Evolutionary conservation across 306 rosid species (phyloP), one percentile per base, ranked within the genome.

Genomic region (Purshia tridentata): DNA sequence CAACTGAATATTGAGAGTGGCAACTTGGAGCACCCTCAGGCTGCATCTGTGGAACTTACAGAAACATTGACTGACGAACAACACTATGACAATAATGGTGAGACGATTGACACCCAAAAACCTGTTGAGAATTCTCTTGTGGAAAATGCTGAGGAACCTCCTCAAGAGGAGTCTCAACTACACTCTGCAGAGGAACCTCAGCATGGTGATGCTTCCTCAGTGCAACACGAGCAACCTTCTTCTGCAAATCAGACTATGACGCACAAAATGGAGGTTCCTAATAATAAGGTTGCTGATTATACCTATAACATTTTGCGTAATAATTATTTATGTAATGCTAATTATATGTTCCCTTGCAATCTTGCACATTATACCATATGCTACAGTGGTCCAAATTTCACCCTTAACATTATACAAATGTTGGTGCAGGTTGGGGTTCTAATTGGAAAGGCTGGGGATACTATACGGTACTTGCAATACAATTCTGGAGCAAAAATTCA

Each of bases 381-480:
- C 63, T 52, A 57, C 50, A 53, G 10, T 54, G 53, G 53, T 65
- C 51, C 40, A 40, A 52, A 15, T 19, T 9, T 0, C 11, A 13
- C 41, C 19, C 20, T 41, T 70, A 12, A 41, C 7, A 50, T 74
- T 65, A 16, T 53, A 37, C 42, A 68, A 51, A 39, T 78, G 67
- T 40, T 67, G n/a, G 39, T 81, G 77, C 87, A 95, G 99, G 99
- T 95, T 73, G 99, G 99, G 51, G 99, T 91, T 82, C 96, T 95
- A 48, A 95, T 95, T 83, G 99, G 99, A 58, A 95, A 95, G 86
- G 88, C 99, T 29, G 99, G 99, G 62, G 99, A 95, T 76, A 95
- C 99, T 6, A 91, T 95, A 75, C 76, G 91, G 65, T 91, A 82
- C 78, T 81, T 95, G 76, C 99, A 95, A 80, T 88, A 81, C 86